Evolutionary conservation across 129 eudicot genomes (phyloP), one percentile per base, ranked within the genome.

Genomic region (Oenanthe sinensis): DNA sequence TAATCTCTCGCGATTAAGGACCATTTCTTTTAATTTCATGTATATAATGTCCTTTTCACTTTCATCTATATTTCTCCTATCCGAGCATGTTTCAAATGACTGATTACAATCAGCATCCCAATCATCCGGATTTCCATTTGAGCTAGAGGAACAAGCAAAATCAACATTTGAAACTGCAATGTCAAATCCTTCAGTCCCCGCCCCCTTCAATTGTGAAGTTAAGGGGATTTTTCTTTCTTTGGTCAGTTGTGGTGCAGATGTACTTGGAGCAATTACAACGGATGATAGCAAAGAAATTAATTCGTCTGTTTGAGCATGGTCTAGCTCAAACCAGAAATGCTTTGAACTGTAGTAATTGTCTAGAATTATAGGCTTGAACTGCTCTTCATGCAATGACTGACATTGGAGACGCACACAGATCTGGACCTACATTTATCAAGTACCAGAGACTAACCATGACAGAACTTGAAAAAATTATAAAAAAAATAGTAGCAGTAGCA

Each of bases 301-400:
- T 47, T 55, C 79, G 75, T 76, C 83, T 70, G 90, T 74, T 87
- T 93, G 98, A 78, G 84, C 90, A 89, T 88, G 91, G 77, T 93
- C 98, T 68, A 93, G 86, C 88, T 93, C 98, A 85, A 91, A 93
- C 93, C 91, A 81, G 81, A 93, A 93, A 81, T 84, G 97, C 62
- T 69, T 43, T 0, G 26, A 74, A 52, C 24, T 54, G 72, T 82
- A 85, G 79, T 93, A 93, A 76, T 93, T 93, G 81, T 85, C 93
- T 6, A 68, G 0, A 16, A 93, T 93, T 67, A 91, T 87, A 49
- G 96, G 93, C 79, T 85, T 85, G 72, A 91, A 93, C 81, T 89
- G 93, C 50, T 55, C 47, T 82, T 93, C 96, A 2, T 71, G 30
- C 69, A 89, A 83, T 22, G 87, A 81, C 78, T 83, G 86, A 75